Conservation (phyloP, 2,329 filamentous ascomycete species). For the Arthrobotrys sphaeroides region DNA sequence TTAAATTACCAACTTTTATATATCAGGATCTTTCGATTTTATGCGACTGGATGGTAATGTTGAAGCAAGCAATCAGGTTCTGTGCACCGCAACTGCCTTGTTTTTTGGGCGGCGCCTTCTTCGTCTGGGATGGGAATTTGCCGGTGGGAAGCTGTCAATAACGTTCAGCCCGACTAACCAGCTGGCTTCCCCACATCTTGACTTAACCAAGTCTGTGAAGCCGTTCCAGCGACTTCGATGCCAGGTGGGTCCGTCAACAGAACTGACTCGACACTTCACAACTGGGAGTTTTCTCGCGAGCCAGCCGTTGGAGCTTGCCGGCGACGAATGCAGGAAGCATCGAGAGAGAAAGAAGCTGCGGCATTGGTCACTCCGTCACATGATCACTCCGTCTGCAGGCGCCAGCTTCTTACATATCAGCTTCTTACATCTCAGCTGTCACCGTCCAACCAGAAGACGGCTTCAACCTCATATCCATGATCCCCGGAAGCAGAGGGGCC, state of each 20-base stretch:
- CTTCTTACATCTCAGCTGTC: neutral
- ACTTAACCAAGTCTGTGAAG: constrained; percentile 1
- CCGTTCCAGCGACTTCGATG: constrained; percentile 15
- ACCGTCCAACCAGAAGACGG: constrained; percentile 20
- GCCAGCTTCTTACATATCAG: neutral
- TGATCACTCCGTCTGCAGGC: constrained; percentile 7
- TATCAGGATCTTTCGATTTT: neutral
- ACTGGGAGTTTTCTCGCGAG: neutral
- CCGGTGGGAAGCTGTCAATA: neutral
- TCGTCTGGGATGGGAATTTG: neutral
- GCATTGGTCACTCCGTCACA: constrained; percentile 12
- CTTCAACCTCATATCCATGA: too few relatives aligned
- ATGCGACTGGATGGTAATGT: too few relatives aligned
- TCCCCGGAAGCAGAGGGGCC: neutral
- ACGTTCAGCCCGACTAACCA: neutral
- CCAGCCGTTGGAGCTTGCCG: too few relatives aligned
- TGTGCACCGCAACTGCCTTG: neutral
- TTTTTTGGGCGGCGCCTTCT: constrained; percentile 1
- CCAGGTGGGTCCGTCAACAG: neutral
- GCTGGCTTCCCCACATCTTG: constrained; percentile 12
- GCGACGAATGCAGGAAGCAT: too few relatives aligned
- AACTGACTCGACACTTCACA: neutral
- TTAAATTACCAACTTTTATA: too few relatives aligned
- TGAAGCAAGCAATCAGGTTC: too few relatives aligned
- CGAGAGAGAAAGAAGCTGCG: neutral